Evolutionary conservation across 441 rosid genomes (phyloP).

Genomic region (Melastoma candidum): DNA sequence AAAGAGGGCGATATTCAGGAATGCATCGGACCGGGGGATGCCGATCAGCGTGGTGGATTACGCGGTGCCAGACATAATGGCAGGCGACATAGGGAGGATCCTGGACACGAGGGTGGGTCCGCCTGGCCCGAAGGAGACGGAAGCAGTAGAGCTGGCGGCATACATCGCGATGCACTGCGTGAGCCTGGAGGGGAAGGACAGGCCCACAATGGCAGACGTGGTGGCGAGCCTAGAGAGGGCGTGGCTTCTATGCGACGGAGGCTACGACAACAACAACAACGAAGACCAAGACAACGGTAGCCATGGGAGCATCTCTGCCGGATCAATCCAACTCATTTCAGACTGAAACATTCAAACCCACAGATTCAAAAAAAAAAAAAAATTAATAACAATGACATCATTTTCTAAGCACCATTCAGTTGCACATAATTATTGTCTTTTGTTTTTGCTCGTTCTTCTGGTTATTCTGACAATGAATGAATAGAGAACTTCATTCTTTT

Average conservation of each 20-base stretch:
- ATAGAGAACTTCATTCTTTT: too few relatives aligned
- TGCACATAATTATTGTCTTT: too few relatives aligned
- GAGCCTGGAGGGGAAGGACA: constrained; percentile 7
- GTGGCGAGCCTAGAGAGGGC: constrained; percentile 6
- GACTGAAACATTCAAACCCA: not conserved
- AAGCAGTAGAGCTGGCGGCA: constrained; percentile 6
- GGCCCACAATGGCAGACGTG: constrained; percentile 3
- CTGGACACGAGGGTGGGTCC: constrained; percentile 1
- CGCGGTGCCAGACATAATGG: constrained; percentile 3
- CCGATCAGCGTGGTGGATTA: constrained; percentile 4
- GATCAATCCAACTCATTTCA: not conserved
- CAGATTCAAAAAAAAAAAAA: too few relatives aligned
- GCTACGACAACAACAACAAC: too few relatives aligned
- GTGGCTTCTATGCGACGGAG: not conserved
- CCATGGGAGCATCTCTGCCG: constrained; percentile 9
- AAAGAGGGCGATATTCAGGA: constrained; percentile 4
- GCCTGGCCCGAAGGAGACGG: not conserved
- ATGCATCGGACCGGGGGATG: not conserved
- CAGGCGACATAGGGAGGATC: constrained; percentile 1
- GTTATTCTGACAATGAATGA: too few relatives aligned
- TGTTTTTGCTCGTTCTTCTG: too few relatives aligned
- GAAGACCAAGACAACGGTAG: not conserved
- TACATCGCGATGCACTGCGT: constrained; percentile 6
- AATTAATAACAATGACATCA: too few relatives aligned
- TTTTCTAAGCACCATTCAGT: too few relatives aligned